A percentile compares a stretch with the other conserved stretches of the same genome.
These are phyloP conservation scores for Solanum bulbocastanum DNA, from an alignment of 257 asterid species.

Conservation along the genomic window DNA sequence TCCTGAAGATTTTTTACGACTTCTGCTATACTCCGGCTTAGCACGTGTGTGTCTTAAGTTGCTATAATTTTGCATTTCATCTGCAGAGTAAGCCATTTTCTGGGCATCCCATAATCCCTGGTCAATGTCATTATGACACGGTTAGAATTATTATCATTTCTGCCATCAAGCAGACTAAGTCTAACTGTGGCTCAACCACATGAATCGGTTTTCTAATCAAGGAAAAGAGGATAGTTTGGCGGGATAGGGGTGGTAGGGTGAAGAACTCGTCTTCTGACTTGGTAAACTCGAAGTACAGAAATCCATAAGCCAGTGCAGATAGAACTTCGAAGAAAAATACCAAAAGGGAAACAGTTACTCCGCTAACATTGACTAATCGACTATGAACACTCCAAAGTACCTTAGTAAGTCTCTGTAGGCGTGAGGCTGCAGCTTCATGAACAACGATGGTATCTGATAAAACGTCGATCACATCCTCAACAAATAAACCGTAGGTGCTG, in stretches of 20 bases:
- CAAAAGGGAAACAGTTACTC: not conserved
- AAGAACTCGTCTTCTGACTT: not conserved
- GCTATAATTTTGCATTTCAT: slow-evolving; percentile 18
- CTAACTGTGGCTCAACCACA: not conserved
- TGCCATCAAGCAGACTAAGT: not conserved
- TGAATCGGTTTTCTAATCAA: not conserved
- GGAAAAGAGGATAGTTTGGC: not conserved
- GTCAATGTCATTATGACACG: not conserved
- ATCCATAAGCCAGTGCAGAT: not conserved
- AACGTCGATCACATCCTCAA: slow-evolving; percentile 57
- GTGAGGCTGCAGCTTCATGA: slow-evolving; percentile 46
- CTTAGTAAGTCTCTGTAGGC: slow-evolving; percentile 60
- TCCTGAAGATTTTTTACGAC: slow-evolving; percentile 7
- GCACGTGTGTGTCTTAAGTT: not conserved
- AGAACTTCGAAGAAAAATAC: not conserved
- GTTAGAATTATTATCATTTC: not conserved
- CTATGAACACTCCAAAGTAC: slow-evolving; percentile 5
- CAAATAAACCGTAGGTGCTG: slow-evolving; percentile 52
- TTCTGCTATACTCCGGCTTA: slow-evolving; percentile 1
- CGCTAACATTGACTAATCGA: not conserved
- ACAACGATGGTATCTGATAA: slow-evolving; percentile 41
- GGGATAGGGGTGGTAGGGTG: not conserved
- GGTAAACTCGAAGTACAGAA: not conserved
- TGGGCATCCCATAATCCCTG: slow-evolving; percentile 51
- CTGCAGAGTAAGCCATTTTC: slow-evolving; percentile 15